Evolutionary conservation across 2,329 filamentous ascomycete species (phyloP), one percentile per base, ranked within the genome.

Genomic region (Ophiostoma ulmi): DNA sequence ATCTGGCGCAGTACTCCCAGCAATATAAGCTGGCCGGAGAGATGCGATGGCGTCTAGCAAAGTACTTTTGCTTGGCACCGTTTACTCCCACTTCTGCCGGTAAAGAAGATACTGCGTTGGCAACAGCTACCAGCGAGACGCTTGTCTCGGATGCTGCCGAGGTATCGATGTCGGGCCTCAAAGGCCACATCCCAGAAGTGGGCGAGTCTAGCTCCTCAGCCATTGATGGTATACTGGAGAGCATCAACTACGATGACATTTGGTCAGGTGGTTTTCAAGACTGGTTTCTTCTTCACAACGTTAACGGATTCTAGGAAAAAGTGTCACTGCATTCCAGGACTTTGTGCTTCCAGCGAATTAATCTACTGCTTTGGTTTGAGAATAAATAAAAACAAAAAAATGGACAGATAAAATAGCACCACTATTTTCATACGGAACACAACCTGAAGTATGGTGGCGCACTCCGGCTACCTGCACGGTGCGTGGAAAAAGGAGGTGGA

Each of bases 211-310:
- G 52, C 26, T 58, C 52, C 10, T 58, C 52, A 13, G 52, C 52
- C n/a, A 26, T 58, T 22, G 22, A 58, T 22, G 52, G 52, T 31
- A 58, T 58, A 26, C 22, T 58, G n/a, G 52, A 58, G 22, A 58
- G 52, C 52, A 58, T 58, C 52, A 58, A 58, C 52, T 58, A 58
- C 22, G 52, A 58, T 11, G n/a, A 14, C 22, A 58, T 58, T 58
- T 58, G 52, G 52, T 58, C 52, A 26, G 52, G 52, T 58, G 52
- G 52, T 10, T 58, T 58, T 26, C 52, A 58, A 17, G 52, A 58
- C 22, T 58, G 52, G 52, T 58, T 58, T 58, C 52, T 58, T 26
- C 52, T 58, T 6, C n/a, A 58, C 3, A 14, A 14, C 52, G 52
- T 58, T 17, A 26, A 58, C 8, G 52, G 52, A 8, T 58, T 26